phyloP scores from a whole-genome alignment of 2,329 filamentous ascomycete species.

The Teratosphaeria gauchensis region DNA sequence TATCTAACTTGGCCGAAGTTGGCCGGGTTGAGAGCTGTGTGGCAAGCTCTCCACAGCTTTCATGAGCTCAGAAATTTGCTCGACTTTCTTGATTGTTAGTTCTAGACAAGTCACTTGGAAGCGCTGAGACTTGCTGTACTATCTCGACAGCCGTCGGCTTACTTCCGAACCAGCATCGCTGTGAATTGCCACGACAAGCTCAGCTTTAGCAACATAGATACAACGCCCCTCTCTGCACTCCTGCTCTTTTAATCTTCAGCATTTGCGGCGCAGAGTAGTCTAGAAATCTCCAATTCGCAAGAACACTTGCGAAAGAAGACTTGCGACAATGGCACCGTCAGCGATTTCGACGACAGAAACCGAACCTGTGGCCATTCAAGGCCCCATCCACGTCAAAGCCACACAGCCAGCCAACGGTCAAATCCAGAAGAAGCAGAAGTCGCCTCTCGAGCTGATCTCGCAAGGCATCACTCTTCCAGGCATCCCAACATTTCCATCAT shows the following conservation, averaged over 20 bases:
- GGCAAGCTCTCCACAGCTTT: neutral
- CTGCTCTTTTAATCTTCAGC: neutral
- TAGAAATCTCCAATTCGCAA: neutral
- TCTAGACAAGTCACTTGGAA: neutral
- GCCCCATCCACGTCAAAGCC: constrained; percentile 9
- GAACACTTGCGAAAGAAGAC: neutral
- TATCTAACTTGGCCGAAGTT: neutral
- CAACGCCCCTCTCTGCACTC: neutral
- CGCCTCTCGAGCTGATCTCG: constrained; percentile 31
- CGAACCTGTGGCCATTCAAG: constrained; percentile 4
- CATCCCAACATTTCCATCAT: constrained; percentile 47
- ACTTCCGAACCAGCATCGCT: neutral
- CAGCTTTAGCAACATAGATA: neutral
- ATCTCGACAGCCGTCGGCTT: neutral
- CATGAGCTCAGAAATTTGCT: neutral
- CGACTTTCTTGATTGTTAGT: neutral
- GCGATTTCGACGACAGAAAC: constrained; percentile 10
- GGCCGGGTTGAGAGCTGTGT: neutral
- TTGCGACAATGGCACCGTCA: constrained; percentile 21
- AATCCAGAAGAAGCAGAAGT: constrained; percentile 18
- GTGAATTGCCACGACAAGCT: neutral
- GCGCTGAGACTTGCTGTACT: neutral
- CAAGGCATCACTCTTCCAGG: constrained; percentile 40
- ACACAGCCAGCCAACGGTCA: neutral
- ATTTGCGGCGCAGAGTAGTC: neutral